These are phyloP conservation scores for Rhodosporidiobolus sp. DNA, from an alignment of 768 basidiomycete species.

Conservation along the genomic window DNA sequence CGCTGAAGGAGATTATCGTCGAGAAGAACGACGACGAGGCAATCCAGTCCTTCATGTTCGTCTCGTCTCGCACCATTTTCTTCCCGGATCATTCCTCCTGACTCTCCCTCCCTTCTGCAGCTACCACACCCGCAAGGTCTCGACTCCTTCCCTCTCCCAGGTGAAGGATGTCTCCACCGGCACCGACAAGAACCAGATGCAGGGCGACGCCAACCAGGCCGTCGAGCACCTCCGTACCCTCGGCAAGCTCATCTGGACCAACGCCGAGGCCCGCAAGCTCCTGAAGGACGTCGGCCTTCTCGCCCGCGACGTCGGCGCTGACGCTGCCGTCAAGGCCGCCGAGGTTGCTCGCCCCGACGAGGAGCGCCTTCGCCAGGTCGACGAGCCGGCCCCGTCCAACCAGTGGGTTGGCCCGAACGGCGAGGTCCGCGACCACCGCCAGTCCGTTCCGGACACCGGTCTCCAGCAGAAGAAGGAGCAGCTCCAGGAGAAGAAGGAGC, in stretches of 20 bases:
- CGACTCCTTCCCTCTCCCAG: constrained; percentile 45
- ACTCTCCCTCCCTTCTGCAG: not conserved
- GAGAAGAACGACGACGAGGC: constrained; percentile 61
- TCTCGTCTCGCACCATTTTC: constrained; percentile 1
- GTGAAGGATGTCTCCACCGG: constrained; percentile 55
- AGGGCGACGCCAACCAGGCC: constrained; percentile 65
- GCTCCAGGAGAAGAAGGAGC: constrained; percentile 42
- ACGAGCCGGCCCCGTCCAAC: constrained; percentile 66
- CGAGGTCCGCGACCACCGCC: constrained; percentile 51
- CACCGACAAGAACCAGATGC: constrained; percentile 52
- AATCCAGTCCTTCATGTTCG: constrained; percentile 73
- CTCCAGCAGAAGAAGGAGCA: constrained; percentile 54
- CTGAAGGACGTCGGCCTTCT: constrained; percentile 50
- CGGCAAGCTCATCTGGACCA: constrained; percentile 72
- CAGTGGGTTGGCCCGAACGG: constrained; percentile 56
- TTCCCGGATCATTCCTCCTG: not conserved
- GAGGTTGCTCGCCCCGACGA: constrained; percentile 64
- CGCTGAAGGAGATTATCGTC: constrained; percentile 42
- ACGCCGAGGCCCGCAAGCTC: constrained; percentile 56
- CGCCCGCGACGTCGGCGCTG: constrained; percentile 49
- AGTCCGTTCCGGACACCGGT: constrained; percentile 57
- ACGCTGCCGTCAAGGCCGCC: constrained; percentile 67
- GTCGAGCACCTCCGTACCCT: constrained; percentile 83
- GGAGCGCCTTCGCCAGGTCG: constrained; percentile 62
- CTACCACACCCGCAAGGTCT: constrained; percentile 59